Evolutionary conservation across 441 rosid genomes (phyloP), one percentile per base, ranked within the genome.

Genomic region (Eruca vesicaria): DNA sequence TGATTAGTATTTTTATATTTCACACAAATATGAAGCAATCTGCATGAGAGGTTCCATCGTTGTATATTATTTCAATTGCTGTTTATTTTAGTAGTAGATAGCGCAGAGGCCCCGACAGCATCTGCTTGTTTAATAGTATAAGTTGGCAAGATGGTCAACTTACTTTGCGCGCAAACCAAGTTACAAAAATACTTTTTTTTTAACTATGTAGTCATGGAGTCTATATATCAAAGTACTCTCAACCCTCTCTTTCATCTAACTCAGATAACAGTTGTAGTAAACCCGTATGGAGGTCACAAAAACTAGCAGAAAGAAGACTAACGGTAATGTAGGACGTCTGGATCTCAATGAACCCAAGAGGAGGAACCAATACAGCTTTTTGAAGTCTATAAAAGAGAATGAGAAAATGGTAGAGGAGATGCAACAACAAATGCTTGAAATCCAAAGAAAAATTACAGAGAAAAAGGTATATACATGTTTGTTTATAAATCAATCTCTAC

Each of bases 371-470:
- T 11, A 33, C 6, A 16, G 33, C 11, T 7, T 15, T 52, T 45
- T 9, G 1, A 72, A 23, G 28, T 26, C 69, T 6, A 72, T 63
- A 33, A 16, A 72, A 63, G 53, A 18, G 38, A 63, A 63, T 2
- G 69, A 63, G 69, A 63, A 53, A 19, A 63, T 72, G 38, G 55
- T 63, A 35, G 53, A 53, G 10, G 69, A 72, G 38, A 63, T 63
- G 69, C 29, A 26, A 63, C 63, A 72, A 63, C 69, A 20, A 29
- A 43, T 18, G 56, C 5, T 50, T 50, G 2, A 50, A 50, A 9
- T 50, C 23, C 5, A 50, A 50, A 50, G 56, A 50, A 50, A 50
- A 50, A 16, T 50, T 50, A 50, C 5, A 7, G 56, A 50, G 23
- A 50, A 18, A 18, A 50, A 50, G 56, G 56, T 50, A 50, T 50